Base-by-base conservation (phyloP, 768 basidiomycete species). In the Cyclocybe aegerita region DNA sequence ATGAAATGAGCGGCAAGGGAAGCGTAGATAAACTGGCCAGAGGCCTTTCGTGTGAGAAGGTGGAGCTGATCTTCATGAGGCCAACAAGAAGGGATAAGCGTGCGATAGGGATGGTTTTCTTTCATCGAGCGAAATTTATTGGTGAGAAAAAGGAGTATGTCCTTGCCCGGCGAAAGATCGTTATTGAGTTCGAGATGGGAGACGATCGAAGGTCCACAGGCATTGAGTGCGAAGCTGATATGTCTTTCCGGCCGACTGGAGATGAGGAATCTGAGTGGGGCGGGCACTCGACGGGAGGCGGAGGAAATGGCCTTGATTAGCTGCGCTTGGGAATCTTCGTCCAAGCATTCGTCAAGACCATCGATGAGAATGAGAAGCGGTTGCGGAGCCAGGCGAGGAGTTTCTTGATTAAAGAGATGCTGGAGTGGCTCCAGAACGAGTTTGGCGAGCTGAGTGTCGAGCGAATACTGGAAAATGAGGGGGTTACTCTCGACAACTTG, bases 231-330 rank as follows among this genome's bases (percentile, higher is more conserved):
- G 15, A 30, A 15, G 16, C 37, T 31, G 30, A 59, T 56, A 30
- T 59, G 48, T 1, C 33, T 33, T 38, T 59, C 58, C 1, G 52
- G 52, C 6, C 58, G 52, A 14, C 55, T 53, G 3, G 58, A 38
- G 9, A 59, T 36, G 7, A 59, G 16, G n/a, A 59, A 32, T 9
- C 40, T 36, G 14, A 59, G 17, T 12, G 52, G 52, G 8, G 52
- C 23, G 23, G 15, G 7, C 11, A 31, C 5, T 15, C 14, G 10
- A 14, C 16, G 14, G 9, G 40, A 14, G 37, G 23, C 15, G 40
- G 33, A 9, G 14, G 41, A 38, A 11, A 57, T 17, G 2, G 39
- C 11, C 8, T 48, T 17, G 7, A 57, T 17, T 12, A 48, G 32
- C 14, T 44, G 12, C 3, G 7, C 32, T 34, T 55, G 49, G 4